These are phyloP conservation scores for Wickerhamiella dianesei DNA, from an alignment of 805 yeast species.

Conservation along the genomic window DNA sequence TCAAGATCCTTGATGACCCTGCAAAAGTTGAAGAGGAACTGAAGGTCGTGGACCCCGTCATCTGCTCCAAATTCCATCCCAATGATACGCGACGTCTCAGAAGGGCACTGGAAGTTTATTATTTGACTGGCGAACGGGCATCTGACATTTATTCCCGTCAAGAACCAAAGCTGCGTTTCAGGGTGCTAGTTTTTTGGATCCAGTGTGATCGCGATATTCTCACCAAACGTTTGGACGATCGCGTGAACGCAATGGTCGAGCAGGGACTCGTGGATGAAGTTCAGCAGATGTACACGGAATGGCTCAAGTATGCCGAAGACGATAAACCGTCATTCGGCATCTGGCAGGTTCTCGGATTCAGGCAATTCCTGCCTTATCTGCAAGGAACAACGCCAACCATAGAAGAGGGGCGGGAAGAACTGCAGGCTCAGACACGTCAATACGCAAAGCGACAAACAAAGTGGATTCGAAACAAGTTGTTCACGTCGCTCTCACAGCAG, in stretches of 20 bases:
- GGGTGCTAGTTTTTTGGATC: conserved; percentile 60
- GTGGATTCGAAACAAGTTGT: conserved; percentile 67
- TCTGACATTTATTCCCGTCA: conserved; percentile 62
- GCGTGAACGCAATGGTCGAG: conserved; percentile 76
- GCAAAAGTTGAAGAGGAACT: conserved; percentile 34
- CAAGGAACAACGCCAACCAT: background rate
- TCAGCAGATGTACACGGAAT: conserved; percentile 35
- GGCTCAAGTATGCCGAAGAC: conserved; percentile 8
- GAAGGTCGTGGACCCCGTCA: conserved; percentile 46
- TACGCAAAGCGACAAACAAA: conserved; percentile 82
- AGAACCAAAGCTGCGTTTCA: conserved; percentile 28
- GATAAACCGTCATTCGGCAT: conserved; percentile 41
- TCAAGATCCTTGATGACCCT: conserved; percentile 9
- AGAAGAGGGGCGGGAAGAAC: conserved; percentile 21
- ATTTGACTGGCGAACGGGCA: conserved; percentile 49
- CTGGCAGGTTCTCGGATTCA: conserved; percentile 92
- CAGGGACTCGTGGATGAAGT: conserved; percentile 63
- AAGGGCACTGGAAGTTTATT: conserved; percentile 71
- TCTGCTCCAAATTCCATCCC: conserved; percentile 80
- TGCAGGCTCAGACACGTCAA: conserved; percentile 74
- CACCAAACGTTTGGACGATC: conserved; percentile 48
- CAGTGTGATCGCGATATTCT: conserved; percentile 50
- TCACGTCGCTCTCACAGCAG: background rate
- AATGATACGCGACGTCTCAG: conserved; percentile 67
- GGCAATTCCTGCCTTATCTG: conserved; percentile 26